Percentiles rank a stretch among this genome's conserved stretches.
phyloP scores from a whole-genome alignment of 1,139 yeast genomes.

The Zygoascus meyerae region DNA sequence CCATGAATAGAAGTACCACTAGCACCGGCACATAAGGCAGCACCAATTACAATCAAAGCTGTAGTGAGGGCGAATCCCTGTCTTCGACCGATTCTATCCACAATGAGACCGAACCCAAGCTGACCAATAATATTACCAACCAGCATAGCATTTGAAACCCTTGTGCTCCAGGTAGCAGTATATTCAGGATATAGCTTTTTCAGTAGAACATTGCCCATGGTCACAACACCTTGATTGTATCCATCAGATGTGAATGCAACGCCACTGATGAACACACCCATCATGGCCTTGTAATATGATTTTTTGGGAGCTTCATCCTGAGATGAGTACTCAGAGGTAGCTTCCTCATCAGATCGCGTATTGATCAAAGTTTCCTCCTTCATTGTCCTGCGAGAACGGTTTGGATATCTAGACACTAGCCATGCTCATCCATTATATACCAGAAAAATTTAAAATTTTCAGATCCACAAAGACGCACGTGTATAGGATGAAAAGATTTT shows the following conservation, averaged over 20 bases:
- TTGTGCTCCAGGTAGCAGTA: constrained; percentile 57
- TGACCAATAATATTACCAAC: constrained; percentile 87
- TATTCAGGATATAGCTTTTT: constrained; percentile 60
- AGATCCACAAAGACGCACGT: too few species aligned
- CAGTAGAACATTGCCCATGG: constrained; percentile 66
- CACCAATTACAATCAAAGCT: constrained; percentile 61
- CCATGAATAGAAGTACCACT: constrained; percentile 51
- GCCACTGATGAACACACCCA: constrained; percentile 37
- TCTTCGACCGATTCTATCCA: constrained; percentile 79
- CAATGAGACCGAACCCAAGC: constrained; percentile 64
- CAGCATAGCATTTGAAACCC: constrained; percentile 69
- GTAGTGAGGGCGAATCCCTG: constrained; percentile 75
- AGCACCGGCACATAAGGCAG: constrained; percentile 68
- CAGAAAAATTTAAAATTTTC: too few species aligned
- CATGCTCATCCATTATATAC: too few species aligned
- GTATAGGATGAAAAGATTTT: too few species aligned
- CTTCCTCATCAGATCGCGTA: neutral
- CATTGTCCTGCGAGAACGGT: neutral
- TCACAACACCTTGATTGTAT: constrained; percentile 73
- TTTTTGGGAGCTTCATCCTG: neutral
- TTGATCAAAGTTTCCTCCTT: neutral
- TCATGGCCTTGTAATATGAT: constrained; percentile 8
- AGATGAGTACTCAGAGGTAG: neutral
- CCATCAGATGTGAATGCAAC: constrained; percentile 90
- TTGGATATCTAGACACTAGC: too few species aligned